These are phyloP conservation scores for Hygrocybe punicea DNA, from an alignment of 768 basidiomycete genomes.

Conservation along the genomic window DNA sequence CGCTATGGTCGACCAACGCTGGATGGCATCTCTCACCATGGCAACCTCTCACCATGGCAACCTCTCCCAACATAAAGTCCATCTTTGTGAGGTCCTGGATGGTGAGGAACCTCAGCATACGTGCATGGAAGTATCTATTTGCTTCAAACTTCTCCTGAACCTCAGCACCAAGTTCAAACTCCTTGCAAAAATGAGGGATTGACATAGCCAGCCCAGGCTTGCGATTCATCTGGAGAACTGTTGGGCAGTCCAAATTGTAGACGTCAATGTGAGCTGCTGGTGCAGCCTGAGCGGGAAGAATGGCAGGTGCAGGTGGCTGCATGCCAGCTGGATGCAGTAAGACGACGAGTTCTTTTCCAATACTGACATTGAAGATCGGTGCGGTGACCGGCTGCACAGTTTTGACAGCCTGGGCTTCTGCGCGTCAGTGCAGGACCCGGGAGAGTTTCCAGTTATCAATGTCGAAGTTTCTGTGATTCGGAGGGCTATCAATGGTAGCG, in stretches of 20 bases:
- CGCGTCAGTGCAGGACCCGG: neutral
- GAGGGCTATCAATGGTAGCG: neutral
- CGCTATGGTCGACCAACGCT: neutral
- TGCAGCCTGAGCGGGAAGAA: too few species aligned
- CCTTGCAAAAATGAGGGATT: too few species aligned
- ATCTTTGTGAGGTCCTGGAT: neutral
- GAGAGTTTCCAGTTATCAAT: neutral
- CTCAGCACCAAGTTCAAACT: too few species aligned
- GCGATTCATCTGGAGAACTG: neutral
- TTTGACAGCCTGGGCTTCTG: too few species aligned
- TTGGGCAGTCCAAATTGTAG: neutral
- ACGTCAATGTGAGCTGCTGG: too few species aligned
- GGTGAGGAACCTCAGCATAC: neutral
- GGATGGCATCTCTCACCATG: too few species aligned
- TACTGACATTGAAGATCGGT: neutral
- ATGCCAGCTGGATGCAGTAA: neutral
- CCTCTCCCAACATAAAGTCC: neutral
- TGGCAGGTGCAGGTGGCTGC: too few species aligned
- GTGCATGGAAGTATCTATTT: neutral
- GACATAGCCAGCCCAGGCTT: neutral
- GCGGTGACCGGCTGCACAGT: neutral
- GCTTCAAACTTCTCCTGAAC: too few species aligned
- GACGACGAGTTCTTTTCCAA: neutral
- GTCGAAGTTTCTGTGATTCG: neutral
- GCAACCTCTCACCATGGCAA: neutral